Evolutionary conservation across 2,329 filamentous ascomycete genomes (phyloP).

Genomic region (Talaromyces sp.): DNA sequence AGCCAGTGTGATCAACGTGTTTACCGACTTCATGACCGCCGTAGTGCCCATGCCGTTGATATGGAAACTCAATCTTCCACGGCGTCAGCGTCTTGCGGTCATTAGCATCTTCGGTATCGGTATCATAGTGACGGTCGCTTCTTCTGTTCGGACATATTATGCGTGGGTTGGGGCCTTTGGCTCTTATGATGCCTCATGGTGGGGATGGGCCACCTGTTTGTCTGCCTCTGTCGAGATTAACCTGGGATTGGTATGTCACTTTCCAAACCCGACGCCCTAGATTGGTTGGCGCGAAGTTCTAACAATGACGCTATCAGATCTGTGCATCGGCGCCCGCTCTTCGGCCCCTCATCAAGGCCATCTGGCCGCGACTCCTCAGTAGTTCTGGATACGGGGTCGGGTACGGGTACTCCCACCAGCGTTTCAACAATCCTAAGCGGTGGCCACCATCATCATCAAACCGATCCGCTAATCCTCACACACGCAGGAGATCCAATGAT

Average conservation of each 20-base stretch:
- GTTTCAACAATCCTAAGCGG: neutral
- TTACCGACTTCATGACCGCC: slow-evolving; percentile 39
- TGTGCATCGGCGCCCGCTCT: slow-evolving; percentile 40
- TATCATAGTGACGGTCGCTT: slow-evolving; percentile 37
- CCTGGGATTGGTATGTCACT: slow-evolving; percentile 34
- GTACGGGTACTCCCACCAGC: neutral
- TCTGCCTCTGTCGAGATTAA: slow-evolving; percentile 36
- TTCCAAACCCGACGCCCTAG: neutral
- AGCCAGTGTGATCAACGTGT: slow-evolving; percentile 39
- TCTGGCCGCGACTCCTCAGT: slow-evolving; percentile 33
- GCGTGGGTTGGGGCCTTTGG: slow-evolving; percentile 35
- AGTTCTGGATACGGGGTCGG: neutral
- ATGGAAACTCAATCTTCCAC: slow-evolving; percentile 40
- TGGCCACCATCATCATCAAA: slow-evolving; percentile 3
- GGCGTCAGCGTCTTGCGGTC: slow-evolving; percentile 38
- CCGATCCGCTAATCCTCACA: neutral
- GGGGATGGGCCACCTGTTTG: slow-evolving; percentile 35
- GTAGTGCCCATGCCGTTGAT: slow-evolving; percentile 42
- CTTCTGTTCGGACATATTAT: slow-evolving; percentile 36
- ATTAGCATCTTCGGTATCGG: slow-evolving; percentile 42
- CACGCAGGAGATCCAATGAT: slow-evolving; percentile 4
- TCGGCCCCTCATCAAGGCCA: slow-evolving; percentile 35
- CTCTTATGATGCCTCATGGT: slow-evolving; percentile 37
- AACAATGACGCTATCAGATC: slow-evolving; percentile 27
- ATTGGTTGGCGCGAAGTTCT: neutral